A percentile compares a stretch with the other conserved stretches of the same genome.
Conservation (phyloP, 2,329 filamentous ascomycete species). For the Alternaria sp. region DNA sequence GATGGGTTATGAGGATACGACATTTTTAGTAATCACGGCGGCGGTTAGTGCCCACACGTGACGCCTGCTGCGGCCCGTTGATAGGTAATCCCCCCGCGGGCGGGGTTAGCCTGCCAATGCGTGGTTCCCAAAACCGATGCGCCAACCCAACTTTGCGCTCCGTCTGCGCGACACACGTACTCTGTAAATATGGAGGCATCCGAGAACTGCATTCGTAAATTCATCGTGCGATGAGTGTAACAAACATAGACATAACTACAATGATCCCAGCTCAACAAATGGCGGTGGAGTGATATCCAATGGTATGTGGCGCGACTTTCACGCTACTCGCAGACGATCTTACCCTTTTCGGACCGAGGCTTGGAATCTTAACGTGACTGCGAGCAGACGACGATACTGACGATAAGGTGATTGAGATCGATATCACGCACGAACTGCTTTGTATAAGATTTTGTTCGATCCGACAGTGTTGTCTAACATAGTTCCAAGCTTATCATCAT, state of each 20-base stretch:
- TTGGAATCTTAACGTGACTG: conserved; percentile 9
- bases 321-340: conserved; percentile 5
- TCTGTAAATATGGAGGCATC: background rate
- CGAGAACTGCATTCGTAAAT: background rate
- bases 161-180: background rate
- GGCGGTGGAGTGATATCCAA: conserved; percentile 24
- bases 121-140: background rate
- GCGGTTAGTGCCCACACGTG: background rate
- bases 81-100: background rate
- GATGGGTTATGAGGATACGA: background rate
- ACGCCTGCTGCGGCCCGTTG: background rate
- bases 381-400: conserved; percentile 10
- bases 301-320: conserved; percentile 33
- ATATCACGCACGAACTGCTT: background rate
- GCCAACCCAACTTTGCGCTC: background rate
- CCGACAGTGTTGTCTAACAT: background rate
- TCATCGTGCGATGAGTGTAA: background rate
- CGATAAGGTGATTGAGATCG: conserved; percentile 22
- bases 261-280: background rate
- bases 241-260: background rate
- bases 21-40: background rate
- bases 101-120: background rate
- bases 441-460: background rate
- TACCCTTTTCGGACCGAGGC: background rate
- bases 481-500: background rate